Evolutionary conservation across 495 filamentous ascomycete genomes (phyloP).

Genomic region (Darksidea phi): DNA sequence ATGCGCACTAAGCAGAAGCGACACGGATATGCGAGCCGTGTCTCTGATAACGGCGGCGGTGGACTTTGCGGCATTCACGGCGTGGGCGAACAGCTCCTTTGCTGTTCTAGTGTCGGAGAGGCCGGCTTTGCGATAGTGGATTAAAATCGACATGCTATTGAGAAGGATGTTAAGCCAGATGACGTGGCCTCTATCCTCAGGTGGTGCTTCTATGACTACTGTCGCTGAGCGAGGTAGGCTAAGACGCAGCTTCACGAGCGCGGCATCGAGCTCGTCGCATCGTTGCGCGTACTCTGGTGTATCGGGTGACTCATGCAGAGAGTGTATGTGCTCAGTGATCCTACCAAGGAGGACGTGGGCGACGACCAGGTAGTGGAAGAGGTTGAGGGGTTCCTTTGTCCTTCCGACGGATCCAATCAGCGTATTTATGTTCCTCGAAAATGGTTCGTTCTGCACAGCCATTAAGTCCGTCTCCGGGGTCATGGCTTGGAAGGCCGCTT

Average conservation of each 20-base stretch:
- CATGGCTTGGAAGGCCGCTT: conserved; percentile 18
- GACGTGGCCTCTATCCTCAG: conserved; percentile 9
- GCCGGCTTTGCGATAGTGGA: conserved; percentile 19
- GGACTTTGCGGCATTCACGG: conserved; percentile 20
- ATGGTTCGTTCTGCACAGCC: neutral
- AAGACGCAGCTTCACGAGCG: conserved; percentile 26
- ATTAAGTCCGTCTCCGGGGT: neutral
- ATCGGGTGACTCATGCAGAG: conserved; percentile 13
- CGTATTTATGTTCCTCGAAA: conserved; percentile 18
- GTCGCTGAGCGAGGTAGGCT: conserved; percentile 21
- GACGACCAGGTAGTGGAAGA: conserved; percentile 25
- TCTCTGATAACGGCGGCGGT: conserved; percentile 22
- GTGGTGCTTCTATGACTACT: conserved; percentile 12
- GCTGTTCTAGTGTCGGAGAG: neutral
- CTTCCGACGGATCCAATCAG: conserved; percentile 1
- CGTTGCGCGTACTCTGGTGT: conserved; percentile 9
- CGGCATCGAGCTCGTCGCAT: conserved; percentile 11
- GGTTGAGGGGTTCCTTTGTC: conserved; percentile 2
- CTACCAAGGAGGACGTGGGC: conserved; percentile 28
- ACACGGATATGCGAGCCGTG: conserved; percentile 17
- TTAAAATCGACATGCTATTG: conserved; percentile 21
- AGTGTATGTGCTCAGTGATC: conserved; percentile 21
- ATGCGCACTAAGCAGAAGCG: conserved; percentile 21
- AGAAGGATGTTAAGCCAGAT: conserved; percentile 21
- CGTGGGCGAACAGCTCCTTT: conserved; percentile 1